A percentile compares a stretch with the other conserved stretches of the same genome.
These are phyloP conservation scores for Paecilomyces sp. DNA, from an alignment of 2,329 filamentous ascomycete species.

Conservation along the genomic window DNA sequence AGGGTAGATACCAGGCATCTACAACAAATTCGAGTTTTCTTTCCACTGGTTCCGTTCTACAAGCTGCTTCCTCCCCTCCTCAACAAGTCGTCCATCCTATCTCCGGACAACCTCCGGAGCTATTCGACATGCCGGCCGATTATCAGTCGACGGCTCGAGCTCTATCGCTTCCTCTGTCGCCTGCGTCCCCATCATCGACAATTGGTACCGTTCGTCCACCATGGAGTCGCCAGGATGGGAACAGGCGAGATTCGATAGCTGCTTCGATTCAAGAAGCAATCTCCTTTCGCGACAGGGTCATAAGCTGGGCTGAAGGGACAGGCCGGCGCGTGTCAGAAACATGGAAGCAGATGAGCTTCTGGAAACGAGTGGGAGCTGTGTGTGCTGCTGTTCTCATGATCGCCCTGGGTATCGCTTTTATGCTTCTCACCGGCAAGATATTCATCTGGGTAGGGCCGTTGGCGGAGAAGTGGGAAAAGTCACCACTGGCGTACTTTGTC, in stretches of 20 bases:
- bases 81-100: not conserved
- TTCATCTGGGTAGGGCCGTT: conserved; percentile 68
- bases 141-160: conserved; percentile 47
- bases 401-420: conserved; percentile 57
- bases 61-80: not conserved
- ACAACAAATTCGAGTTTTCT: not conserved
- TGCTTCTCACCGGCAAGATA: conserved; percentile 72
- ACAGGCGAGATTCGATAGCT: conserved; percentile 33
- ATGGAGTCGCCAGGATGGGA: conserved; percentile 44
- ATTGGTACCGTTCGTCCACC: conserved; percentile 37
- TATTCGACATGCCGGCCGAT: conserved; percentile 37
- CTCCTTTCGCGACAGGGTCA: conserved; percentile 29
- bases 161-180: conserved; percentile 44
- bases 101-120: not conserved
- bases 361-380: conserved; percentile 56
- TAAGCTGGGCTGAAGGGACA: conserved; percentile 28
- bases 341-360: conserved; percentile 36
- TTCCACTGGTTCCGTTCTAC: not conserved
- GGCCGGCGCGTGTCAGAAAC: conserved; percentile 24
- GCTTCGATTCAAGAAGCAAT: conserved; percentile 24
- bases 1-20: not conserved
- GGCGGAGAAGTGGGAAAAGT: conserved; percentile 68
- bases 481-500: conserved; percentile 65
- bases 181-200: conserved; percentile 41
- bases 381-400: conserved; percentile 45